Conservation (phyloP, 108 stramenopile genomes). For the Conticribra weissflogii region DNA sequence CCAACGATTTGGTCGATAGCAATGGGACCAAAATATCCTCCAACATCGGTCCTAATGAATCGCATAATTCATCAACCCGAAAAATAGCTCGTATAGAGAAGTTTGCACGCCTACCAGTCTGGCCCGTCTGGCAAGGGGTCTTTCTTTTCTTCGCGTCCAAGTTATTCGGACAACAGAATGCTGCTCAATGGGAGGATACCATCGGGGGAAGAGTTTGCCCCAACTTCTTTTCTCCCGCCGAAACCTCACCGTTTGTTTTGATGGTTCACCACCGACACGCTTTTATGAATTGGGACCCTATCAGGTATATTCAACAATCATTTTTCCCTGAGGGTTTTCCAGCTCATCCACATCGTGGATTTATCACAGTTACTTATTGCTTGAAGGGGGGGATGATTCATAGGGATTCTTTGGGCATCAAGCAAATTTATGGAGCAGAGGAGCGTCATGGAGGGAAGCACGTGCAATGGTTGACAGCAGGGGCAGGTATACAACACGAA, state of each 20-base stretch:
- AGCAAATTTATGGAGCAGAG: conserved; percentile 72
- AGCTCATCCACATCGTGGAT: conserved; percentile 87
- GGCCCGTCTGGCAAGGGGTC: conserved; percentile 82
- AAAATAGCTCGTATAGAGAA: conserved; percentile 51
- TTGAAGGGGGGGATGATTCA: conserved; percentile 83
- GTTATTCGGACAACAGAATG: conserved; percentile 52
- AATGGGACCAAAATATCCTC: no score
- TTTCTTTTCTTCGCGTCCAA: conserved; percentile 62
- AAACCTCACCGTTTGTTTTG: conserved; percentile 80
- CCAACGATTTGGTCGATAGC: no score
- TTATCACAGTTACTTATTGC: conserved; percentile 81
- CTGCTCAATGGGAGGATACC: conserved; percentile 57
- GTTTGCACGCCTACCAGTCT: conserved; percentile 74
- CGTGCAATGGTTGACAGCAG: conserved; percentile 83
- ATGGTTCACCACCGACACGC: conserved; percentile 87
- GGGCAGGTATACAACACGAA: conserved; percentile 86
- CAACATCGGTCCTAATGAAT: no score
- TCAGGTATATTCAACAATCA: conserved; percentile 60
- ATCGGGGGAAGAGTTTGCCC: conserved; percentile 82
- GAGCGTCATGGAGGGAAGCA: conserved; percentile 50
- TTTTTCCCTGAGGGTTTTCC: conserved; percentile 90
- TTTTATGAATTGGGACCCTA: conserved; percentile 72
- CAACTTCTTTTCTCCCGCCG: conserved; percentile 58
- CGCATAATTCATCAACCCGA: no score
- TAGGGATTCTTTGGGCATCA: conserved; percentile 76